Conservation (phyloP, 176 grass and related monocot species). For the Alopecurus myosuroides region DNA sequence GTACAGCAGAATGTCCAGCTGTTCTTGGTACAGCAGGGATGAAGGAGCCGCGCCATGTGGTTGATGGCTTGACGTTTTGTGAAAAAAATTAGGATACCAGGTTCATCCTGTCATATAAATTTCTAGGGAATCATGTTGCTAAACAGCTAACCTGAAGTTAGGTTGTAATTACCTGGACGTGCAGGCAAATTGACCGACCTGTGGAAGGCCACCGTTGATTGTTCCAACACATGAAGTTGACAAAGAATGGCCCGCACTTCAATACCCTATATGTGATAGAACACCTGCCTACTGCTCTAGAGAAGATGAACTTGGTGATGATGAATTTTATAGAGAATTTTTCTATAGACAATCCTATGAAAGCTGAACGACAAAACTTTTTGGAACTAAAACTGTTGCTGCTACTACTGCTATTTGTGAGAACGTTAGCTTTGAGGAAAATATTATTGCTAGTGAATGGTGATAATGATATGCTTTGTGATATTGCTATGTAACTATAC, state of each 20-base stretch:
- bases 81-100: not conserved
- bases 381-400: not conserved
- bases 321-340: not conserved
- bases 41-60: not conserved
- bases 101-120: not conserved
- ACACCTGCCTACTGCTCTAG: not conserved
- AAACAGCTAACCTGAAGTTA: not conserved
- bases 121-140: not conserved
- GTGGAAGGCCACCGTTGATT: not conserved
- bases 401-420: not conserved
- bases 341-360: not conserved
- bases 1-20: not conserved
- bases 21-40: not conserved
- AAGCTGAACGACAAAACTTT: not conserved
- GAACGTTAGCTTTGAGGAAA: not conserved
- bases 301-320: not conserved
- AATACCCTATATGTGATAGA: not conserved
- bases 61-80: not conserved
- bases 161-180: not conserved
- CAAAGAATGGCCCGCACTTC: not conserved
- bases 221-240: not conserved
- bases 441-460: not conserved
- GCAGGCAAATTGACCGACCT: not conserved
- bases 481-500: not conserved
- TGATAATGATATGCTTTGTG: not conserved